Percentiles rank a stretch among this genome's conserved stretches.
These are phyloP conservation scores for Coniella lustricola DNA, from an alignment of 2,329 filamentous ascomycete genomes.

Conservation along the genomic window DNA sequence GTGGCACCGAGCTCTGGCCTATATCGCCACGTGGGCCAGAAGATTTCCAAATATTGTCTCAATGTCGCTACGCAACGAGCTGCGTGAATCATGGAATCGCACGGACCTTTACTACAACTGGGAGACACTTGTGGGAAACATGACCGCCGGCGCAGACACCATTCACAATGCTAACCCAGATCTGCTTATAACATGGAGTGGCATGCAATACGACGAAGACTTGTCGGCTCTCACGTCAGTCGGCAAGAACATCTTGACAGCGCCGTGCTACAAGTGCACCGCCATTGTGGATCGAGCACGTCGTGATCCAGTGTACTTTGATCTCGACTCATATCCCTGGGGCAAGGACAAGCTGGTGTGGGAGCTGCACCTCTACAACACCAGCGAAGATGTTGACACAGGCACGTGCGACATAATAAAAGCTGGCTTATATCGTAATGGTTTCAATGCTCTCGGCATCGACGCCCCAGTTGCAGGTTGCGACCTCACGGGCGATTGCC, in stretches of 20 bases:
- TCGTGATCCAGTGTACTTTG: conserved; percentile 37
- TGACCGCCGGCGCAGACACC: conserved; percentile 32
- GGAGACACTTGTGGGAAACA: conserved; percentile 36
- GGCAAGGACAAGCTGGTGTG: conserved; percentile 37
- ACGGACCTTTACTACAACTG: conserved; percentile 35
- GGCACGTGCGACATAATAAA: conserved; percentile 40
- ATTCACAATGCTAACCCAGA: conserved; percentile 37
- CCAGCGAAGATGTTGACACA: conserved; percentile 34
- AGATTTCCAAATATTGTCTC: conserved; percentile 31
- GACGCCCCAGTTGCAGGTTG: conserved; percentile 30
- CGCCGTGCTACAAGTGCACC: conserved; percentile 33
- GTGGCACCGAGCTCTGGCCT: conserved; percentile 47
- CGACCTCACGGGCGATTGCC: conserved; percentile 30
- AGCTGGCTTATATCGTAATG: conserved; percentile 39
- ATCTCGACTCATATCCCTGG: conserved; percentile 37
- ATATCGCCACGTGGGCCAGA: conserved; percentile 38
- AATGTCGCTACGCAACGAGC: conserved; percentile 34
- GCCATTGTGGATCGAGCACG: conserved; percentile 36
- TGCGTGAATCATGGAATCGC: conserved; percentile 29
- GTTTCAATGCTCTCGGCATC: conserved; percentile 40
- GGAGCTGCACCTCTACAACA: conserved; percentile 37
- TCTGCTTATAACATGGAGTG: conserved; percentile 40
- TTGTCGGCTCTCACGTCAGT: conserved; percentile 32
- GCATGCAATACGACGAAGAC: conserved; percentile 40
- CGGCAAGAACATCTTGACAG: conserved; percentile 31